These are phyloP conservation scores for Phytopythium mirpurense DNA, from an alignment of 352 stramenopile genomes.

Conservation along the genomic window DNA sequence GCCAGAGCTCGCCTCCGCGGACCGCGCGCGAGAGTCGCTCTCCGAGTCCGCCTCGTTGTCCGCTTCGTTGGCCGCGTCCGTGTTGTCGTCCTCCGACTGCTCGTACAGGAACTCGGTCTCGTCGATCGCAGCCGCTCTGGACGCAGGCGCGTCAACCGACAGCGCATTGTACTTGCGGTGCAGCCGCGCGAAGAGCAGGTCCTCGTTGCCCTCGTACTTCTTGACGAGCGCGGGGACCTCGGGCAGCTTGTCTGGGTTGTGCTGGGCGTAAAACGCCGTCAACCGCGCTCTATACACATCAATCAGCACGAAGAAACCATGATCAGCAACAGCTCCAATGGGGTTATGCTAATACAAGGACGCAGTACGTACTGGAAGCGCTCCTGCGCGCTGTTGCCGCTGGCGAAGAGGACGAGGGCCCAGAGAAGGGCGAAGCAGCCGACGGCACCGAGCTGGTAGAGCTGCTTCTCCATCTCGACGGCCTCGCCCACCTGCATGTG, in stretches of 20 bases:
- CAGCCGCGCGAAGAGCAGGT: slow-evolving; percentile 68
- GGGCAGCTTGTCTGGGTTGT: slow-evolving; percentile 65
- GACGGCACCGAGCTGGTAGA: slow-evolving; percentile 33
- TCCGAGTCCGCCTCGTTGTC: slow-evolving; percentile 11
- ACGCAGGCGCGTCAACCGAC: slow-evolving; percentile 22
- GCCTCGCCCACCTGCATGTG: slow-evolving; percentile 21
- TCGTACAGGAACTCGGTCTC: slow-evolving; percentile 47
- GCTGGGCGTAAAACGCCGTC: slow-evolving; percentile 61
- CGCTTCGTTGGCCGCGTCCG: slow-evolving; percentile 23
- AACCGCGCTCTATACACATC: slow-evolving; percentile 32
- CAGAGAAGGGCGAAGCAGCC: slow-evolving; percentile 41
- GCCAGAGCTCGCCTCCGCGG: slow-evolving; percentile 8
- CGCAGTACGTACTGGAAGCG: slow-evolving; percentile 43
- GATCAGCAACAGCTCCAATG: no score
- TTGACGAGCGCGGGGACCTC: slow-evolving; percentile 57
- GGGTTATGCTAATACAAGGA: no score
- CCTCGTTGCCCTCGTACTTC: slow-evolving; percentile 76
- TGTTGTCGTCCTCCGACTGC: slow-evolving; percentile 31
- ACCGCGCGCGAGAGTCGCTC: slow-evolving; percentile 3
- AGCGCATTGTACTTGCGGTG: slow-evolving; percentile 79
- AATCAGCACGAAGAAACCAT: neutral
- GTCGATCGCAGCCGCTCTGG: slow-evolving; percentile 44
- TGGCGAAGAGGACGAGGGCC: slow-evolving; percentile 45
- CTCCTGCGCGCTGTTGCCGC: slow-evolving; percentile 24
- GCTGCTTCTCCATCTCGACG: slow-evolving; percentile 34